Percentiles rank a stretch among this genome's conserved stretches.
Conservation (phyloP, 257 asterid species). For the Echites panduratus region DNA sequence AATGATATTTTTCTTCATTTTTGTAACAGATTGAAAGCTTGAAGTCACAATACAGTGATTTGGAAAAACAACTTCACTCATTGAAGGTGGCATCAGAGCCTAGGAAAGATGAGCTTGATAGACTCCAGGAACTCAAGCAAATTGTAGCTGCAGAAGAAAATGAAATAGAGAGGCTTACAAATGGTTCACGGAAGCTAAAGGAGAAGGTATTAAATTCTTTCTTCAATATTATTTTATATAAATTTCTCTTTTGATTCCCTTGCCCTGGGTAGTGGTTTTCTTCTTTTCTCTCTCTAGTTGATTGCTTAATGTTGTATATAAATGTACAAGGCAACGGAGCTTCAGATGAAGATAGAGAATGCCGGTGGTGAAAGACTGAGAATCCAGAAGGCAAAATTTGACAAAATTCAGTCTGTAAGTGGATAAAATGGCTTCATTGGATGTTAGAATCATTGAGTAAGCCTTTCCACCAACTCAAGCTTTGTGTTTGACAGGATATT, state of each 20-base stretch:
- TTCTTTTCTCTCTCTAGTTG: too few species aligned
- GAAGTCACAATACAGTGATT: conserved; percentile 53
- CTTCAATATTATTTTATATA: background rate
- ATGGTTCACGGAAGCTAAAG: conserved; percentile 72
- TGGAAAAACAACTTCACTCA: conserved; percentile 65
- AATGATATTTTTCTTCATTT: conserved; percentile 4
- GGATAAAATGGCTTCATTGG: conserved; percentile 4
- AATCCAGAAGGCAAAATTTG: conserved; percentile 62
- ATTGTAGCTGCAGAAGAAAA: conserved; percentile 67
- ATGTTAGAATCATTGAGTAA: too few species aligned
- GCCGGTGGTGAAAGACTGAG: conserved; percentile 90
- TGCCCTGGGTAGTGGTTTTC: background rate
- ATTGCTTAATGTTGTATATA: conserved; percentile 4
- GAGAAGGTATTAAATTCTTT: conserved; percentile 50
- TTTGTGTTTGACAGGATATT: conserved; percentile 49
- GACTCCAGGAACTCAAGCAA: conserved; percentile 54
- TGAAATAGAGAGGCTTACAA: conserved; percentile 64
- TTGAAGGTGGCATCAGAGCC: conserved; percentile 68
- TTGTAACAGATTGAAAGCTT: conserved; percentile 61
- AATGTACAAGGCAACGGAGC: conserved; percentile 56
- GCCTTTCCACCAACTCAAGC: conserved; percentile 5
- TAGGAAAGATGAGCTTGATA: conserved; percentile 54
- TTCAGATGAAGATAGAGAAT: conserved; percentile 86
- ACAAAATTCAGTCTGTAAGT: conserved; percentile 81
- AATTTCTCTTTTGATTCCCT: background rate